phyloP scores from a whole-genome alignment of 768 basidiomycete genomes.

The Panaeolus cyanescens region DNA sequence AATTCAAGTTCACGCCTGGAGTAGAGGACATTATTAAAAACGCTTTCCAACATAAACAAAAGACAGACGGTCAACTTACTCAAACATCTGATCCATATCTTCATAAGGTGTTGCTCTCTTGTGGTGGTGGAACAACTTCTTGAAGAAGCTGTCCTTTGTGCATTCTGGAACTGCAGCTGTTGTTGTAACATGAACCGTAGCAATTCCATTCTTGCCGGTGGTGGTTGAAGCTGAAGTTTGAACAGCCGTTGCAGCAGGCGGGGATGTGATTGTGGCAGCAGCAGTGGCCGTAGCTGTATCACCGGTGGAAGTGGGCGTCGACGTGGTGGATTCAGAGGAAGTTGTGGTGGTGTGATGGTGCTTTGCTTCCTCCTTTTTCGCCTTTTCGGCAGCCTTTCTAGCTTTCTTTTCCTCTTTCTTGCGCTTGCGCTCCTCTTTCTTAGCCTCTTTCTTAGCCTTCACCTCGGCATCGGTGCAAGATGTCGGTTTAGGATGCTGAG shows the following conservation, averaged over 20 bases:
- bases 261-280: conserved; percentile 14
- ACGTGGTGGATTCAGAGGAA: conserved; percentile 9
- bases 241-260: conserved; percentile 11
- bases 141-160: conserved; percentile 15
- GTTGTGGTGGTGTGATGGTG: conserved; percentile 6
- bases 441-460: conserved; percentile 12
- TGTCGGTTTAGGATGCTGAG: conserved; percentile 19
- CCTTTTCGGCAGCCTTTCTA: conserved; percentile 16
- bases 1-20: conserved; percentile 21
- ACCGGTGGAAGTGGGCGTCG: conserved; percentile 12
- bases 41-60: not conserved
- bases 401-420: conserved; percentile 13
- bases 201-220: conserved; percentile 21
- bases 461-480: conserved; percentile 19
- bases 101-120: conserved; percentile 14
- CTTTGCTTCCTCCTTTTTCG: conserved; percentile 14
- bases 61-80: conserved; percentile 11
- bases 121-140: conserved; percentile 13
- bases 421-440: conserved; percentile 8
- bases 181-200: conserved; percentile 22
- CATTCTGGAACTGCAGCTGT: conserved; percentile 23
- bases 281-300: not conserved
- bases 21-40: not conserved
- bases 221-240: conserved; percentile 13
- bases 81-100: conserved; percentile 16